A percentile compares a stretch with the other conserved stretches of the same genome.
Conservation (phyloP, 2,329 filamentous ascomycete genomes). For the Penicillium sp. region DNA sequence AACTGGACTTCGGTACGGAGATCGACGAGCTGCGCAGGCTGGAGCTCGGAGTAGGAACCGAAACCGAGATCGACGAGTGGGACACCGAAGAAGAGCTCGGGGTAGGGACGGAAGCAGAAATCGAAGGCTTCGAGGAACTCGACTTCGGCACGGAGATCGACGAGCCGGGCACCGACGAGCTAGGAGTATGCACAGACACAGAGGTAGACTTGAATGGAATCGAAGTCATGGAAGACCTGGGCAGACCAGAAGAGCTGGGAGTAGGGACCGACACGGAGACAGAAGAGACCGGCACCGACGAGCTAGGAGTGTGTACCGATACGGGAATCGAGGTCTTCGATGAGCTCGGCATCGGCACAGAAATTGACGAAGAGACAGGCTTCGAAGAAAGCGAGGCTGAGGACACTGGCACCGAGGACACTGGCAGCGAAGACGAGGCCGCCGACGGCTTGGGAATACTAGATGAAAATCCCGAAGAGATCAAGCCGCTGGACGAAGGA, state of each 20-base stretch:
- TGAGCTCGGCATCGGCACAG: neutral
- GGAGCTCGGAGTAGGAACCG: neutral
- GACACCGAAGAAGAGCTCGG: no score
- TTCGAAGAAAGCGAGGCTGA: neutral
- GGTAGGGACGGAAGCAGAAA: no score
- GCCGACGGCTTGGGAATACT: neutral
- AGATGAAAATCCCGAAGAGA: no score
- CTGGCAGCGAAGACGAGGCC: neutral
- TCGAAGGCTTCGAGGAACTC: no score
- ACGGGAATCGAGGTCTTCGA: neutral
- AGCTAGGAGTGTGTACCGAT: constrained; percentile 1
- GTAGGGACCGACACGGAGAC: constrained; percentile 1
- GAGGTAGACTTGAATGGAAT: no score
- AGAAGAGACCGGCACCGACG: neutral
- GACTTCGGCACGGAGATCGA: neutral
- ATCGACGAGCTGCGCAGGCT: no score
- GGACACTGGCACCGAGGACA: neutral
- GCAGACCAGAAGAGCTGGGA: neutral
- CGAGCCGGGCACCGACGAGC: no score
- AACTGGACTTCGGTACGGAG: neutral
- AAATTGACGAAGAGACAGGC: neutral
- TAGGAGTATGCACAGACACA: neutral
- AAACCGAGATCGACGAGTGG: neutral
- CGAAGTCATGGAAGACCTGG: no score
- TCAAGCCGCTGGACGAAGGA: no score